Evolutionary conservation across 164 flowering plant genomes (phyloP).

Genomic region (Vitis riparia): DNA sequence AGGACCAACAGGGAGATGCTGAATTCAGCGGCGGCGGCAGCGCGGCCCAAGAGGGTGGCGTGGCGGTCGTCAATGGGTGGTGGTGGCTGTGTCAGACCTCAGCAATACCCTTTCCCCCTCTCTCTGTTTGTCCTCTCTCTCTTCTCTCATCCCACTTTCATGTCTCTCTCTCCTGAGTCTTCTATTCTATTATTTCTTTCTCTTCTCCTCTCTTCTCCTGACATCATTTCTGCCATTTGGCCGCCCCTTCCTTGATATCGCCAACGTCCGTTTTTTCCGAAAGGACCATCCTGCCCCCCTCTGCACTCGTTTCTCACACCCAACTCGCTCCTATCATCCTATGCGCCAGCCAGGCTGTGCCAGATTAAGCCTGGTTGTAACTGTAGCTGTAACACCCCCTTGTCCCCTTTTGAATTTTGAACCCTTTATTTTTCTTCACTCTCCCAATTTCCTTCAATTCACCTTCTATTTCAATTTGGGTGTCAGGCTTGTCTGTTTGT

Average conservation of each 20-base stretch:
- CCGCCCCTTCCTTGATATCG: background rate
- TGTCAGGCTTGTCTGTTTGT: background rate
- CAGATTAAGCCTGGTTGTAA: no score
- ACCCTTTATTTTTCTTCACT: no score
- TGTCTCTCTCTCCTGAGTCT: conserved; percentile 8
- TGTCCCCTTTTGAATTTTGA: no score
- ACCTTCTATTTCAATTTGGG: background rate
- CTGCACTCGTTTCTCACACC: no score
- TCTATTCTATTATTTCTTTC: background rate
- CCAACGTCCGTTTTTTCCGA: background rate
- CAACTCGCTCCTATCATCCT: no score
- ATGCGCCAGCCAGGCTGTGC: no score
- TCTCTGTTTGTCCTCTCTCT: conserved; percentile 1
- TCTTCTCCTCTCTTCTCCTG: background rate
- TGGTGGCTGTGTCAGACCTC: conserved; percentile 23
- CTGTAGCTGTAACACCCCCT: no score
- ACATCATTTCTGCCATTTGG: conserved; percentile 2
- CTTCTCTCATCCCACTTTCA: conserved; percentile 13
- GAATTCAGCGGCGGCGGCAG: conserved; percentile 12
- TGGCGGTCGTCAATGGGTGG: conserved; percentile 24
- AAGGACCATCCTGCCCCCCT: background rate
- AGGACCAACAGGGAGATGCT: no score
- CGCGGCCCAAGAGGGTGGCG: conserved; percentile 14
- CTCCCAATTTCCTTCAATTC: no score
- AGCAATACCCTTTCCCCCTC: conserved; percentile 6